Evolutionary conservation across 139 green algal genomes (phyloP).

Genomic region (Ulvella scutata): DNA sequence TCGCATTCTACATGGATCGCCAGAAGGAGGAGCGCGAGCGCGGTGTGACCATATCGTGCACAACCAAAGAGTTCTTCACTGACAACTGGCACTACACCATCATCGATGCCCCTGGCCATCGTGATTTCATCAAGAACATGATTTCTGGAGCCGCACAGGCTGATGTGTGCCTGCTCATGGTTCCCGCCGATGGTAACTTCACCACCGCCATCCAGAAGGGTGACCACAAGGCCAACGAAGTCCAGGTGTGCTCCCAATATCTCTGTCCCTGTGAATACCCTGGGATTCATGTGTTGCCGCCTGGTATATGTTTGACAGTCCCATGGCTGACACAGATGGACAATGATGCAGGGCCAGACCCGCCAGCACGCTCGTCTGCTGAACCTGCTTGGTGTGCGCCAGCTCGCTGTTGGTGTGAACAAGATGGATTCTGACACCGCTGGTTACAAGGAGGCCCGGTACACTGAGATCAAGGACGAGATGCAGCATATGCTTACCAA

Average conservation of each 20-base stretch:
- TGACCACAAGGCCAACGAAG: conserved; percentile 88
- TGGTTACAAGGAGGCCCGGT: conserved; percentile 82
- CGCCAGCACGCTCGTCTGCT: conserved; percentile 95
- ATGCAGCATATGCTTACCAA: conserved; percentile 76
- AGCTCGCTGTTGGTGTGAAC: conserved; percentile 90
- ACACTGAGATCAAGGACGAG: conserved; percentile 95
- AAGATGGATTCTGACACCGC: conserved; percentile 94
- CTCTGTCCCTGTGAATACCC: no score
- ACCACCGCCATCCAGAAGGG: conserved; percentile 95
- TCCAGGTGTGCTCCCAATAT: no score
- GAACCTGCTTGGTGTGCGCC: conserved; percentile 95
- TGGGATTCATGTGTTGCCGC: no score
- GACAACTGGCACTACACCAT: conserved; percentile 97
- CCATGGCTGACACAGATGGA: no score
- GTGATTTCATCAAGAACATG: conserved; percentile 99
- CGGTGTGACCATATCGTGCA: conserved; percentile 91
- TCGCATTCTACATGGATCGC: conserved; percentile 85
- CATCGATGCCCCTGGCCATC: conserved; percentile 87
- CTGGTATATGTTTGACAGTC: no score
- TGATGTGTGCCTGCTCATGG: conserved; percentile 79
- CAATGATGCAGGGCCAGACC: conserved; percentile 98
- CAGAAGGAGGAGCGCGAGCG: conserved; percentile 87
- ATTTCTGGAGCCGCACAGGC: conserved; percentile 94
- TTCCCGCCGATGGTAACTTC: conserved; percentile 84
- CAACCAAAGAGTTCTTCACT: conserved; percentile 99